These are phyloP conservation scores for Gastrolobium bilobum DNA, from an alignment of 306 rosid species.

Conservation along the genomic window DNA sequence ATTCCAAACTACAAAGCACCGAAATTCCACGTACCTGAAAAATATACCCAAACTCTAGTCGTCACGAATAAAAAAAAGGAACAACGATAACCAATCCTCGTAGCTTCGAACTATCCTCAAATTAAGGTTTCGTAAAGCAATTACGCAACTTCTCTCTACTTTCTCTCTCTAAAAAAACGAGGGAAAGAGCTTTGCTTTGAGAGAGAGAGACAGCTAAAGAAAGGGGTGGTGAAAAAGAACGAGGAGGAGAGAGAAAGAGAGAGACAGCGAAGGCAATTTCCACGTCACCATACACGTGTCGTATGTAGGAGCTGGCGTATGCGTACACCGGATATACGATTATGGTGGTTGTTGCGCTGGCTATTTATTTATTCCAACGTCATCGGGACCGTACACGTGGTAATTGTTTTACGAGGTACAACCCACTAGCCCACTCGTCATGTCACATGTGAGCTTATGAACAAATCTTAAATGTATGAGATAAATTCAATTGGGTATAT, in stretches of 20 bases:
- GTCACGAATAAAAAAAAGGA: slow-evolving; percentile 7
- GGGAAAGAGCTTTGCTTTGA: slow-evolving; percentile 46
- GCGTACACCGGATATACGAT: slow-evolving; percentile 52
- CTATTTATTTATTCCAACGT: slow-evolving; percentile 57
- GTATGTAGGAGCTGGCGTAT: slow-evolving; percentile 44
- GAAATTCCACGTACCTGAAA: slow-evolving; percentile 65
- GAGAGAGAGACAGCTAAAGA: slow-evolving; percentile 34
- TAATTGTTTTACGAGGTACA: slow-evolving; percentile 43
- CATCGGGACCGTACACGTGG: slow-evolving; percentile 72
- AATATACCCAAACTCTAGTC: slow-evolving; percentile 32
- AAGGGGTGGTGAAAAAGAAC: slow-evolving; percentile 48
- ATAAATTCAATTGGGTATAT: no score
- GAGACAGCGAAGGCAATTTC: slow-evolving; percentile 59
- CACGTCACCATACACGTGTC: slow-evolving; percentile 98
- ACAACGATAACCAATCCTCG: slow-evolving; percentile 11
- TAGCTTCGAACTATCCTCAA: slow-evolving; percentile 47
- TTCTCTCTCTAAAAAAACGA: slow-evolving; percentile 64
- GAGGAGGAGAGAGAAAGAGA: slow-evolving; percentile 21
- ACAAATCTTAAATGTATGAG: background rate
- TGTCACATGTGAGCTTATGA: slow-evolving; percentile 12
- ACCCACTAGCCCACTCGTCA: slow-evolving; percentile 54
- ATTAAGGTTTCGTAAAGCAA: slow-evolving; percentile 14
- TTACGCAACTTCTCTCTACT: slow-evolving; percentile 50
- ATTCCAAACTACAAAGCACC: slow-evolving; percentile 19
- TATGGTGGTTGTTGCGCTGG: slow-evolving; percentile 76